A percentile compares a stretch with the other conserved stretches of the same genome.
These are phyloP conservation scores for Smallanthus sonchifolius DNA, from an alignment of 129 eudicot genomes.

Conservation along the genomic window DNA sequence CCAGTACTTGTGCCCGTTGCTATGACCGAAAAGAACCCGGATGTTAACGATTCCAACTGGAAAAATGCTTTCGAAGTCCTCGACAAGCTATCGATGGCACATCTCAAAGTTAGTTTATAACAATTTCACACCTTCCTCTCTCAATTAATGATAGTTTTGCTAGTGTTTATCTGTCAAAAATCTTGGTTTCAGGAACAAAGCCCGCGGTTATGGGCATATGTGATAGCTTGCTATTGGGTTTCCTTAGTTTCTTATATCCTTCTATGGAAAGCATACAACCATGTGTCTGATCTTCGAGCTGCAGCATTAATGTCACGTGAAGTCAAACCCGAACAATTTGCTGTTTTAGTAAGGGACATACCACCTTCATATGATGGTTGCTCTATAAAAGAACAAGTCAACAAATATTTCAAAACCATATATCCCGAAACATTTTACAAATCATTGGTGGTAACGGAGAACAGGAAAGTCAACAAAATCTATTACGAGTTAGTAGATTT, in stretches of 20 bases:
- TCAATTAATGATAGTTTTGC: neutral
- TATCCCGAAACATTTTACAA: conserved; percentile 81
- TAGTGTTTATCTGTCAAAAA: neutral
- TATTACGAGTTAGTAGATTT: conserved; percentile 63
- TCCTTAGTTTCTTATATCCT: conserved; percentile 63
- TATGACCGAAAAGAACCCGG: conserved; percentile 36
- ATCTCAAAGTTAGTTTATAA: conserved; percentile 52
- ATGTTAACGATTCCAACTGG: conserved; percentile 41
- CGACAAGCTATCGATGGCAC: conserved; percentile 85
- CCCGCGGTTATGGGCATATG: conserved; percentile 61
- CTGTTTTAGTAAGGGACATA: conserved; percentile 79
- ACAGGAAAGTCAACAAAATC: conserved; percentile 61
- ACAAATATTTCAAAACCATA: conserved; percentile 54
- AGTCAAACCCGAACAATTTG: conserved; percentile 68
- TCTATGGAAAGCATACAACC: conserved; percentile 85
- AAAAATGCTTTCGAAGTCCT: conserved; percentile 60
- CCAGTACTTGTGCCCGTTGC: conserved; percentile 65
- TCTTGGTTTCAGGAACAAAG: conserved; percentile 41
- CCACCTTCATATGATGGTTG: conserved; percentile 45
- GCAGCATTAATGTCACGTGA: conserved; percentile 55
- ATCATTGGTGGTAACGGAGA: conserved; percentile 72
- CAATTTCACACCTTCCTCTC: neutral
- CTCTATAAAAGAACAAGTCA: conserved; percentile 67
- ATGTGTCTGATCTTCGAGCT: conserved; percentile 67
- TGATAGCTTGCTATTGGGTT: conserved; percentile 69